A percentile compares a stretch with the other conserved stretches of the same genome.
Conservation (phyloP, 768 basidiomycete species). For the Cystobasidiopsis lactophilus region DNA sequence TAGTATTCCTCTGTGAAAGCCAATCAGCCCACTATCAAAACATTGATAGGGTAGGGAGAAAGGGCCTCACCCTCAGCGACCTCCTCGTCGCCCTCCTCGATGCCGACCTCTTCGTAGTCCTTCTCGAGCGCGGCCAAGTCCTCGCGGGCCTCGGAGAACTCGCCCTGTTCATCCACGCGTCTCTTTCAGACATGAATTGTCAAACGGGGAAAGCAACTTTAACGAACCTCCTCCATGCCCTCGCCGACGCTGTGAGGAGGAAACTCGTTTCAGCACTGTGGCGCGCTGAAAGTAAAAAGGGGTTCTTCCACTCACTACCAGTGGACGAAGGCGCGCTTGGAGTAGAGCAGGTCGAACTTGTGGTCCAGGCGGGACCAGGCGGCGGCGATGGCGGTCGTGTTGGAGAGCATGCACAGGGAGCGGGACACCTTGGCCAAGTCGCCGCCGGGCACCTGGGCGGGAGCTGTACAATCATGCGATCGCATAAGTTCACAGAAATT, state of each 20-base stretch:
- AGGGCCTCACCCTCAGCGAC: too few species aligned
- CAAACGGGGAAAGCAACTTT: too few species aligned
- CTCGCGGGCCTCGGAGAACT: constrained; percentile 94
- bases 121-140: constrained; percentile 94
- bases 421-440: constrained; percentile 85
- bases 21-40: too few species aligned
- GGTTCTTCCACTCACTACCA: constrained; percentile 12
- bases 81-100: too few species aligned
- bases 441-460: constrained; percentile 75
- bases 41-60: too few species aligned
- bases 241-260: constrained; percentile 76
- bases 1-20: too few species aligned
- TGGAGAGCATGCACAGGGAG: constrained; percentile 93
- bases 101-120: constrained; percentile 27
- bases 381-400: constrained; percentile 78
- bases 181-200: too few species aligned
- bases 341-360: constrained; percentile 97
- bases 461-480: constrained; percentile 29
- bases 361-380: constrained; percentile 91
- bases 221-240: constrained; percentile 71
- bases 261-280: constrained; percentile 36
- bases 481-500: too few species aligned
- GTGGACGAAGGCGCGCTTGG: constrained; percentile 24
- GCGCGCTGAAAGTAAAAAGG: constrained; percentile 37
- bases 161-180: constrained; percentile 36